Base-by-base conservation (phyloP, 441 rosid species). In the Iberis amara region DNA sequence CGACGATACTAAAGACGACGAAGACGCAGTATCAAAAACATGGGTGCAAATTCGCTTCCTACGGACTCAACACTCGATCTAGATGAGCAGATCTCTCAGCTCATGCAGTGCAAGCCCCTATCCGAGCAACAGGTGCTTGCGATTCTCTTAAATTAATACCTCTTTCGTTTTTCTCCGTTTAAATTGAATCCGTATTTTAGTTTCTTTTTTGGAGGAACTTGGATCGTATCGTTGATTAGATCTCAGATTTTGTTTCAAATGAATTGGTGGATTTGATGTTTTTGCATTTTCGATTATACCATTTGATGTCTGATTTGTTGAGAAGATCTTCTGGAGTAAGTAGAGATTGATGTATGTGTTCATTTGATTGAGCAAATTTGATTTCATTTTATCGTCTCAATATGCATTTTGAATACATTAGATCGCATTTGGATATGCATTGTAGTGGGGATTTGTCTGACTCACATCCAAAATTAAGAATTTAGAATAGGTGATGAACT, bases 91-190 rank as follows among this genome's bases (percentile, higher is more conserved):
- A 79, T 81, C 80, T 69, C 79, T 37, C 85, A 81, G 78, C 88
- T 81, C 38, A 81, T 75, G 85, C 88, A 81, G 79, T 81, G 88
- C 79, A 81, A 79, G 69, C 88, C 88, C 2, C 77, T 81, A 39
- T 76, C 88, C 9, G 88, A 81, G 61, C 80, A 73, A 47, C 80
- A 81, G 88, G 84, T 78, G 14, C 55, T 11, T 30, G 9, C 7
- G 32, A 49, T 37, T 64, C 0, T 32, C 3, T 37, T 27, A 7
- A 6, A 3, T n/a, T 10, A 36, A 24, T 18, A 39, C 30, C 9
- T 52, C 57, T 14, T 33, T 42, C 30, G 11, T 42, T 42, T 26
- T n/a, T 14, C 11, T 5, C 26, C 27, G 24, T 27, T 50, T 11
- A 0, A 51, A 24, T 52, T 39, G 38, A 41, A 66, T 46, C 62